A percentile compares a stretch with the other conserved stretches of the same genome.
Evolutionary conservation across 1,284 basidiomycete genomes (phyloP).

Genomic region (Fomes fomentarius): DNA sequence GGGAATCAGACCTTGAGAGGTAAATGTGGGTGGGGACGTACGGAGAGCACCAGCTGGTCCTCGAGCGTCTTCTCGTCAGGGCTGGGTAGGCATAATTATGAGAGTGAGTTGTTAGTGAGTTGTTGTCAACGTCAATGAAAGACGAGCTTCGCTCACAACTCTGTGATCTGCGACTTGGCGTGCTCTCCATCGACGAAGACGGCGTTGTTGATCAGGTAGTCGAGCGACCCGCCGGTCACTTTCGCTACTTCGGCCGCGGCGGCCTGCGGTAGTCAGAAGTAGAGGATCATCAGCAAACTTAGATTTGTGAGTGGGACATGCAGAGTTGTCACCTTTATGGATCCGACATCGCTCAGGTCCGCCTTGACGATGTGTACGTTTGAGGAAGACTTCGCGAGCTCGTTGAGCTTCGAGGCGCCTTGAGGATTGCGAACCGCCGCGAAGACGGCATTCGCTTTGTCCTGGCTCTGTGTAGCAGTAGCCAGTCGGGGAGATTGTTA

Average conservation of each 20-base stretch:
- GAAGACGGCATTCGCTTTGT: constrained; percentile 31
- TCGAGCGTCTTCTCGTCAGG: constrained; percentile 24
- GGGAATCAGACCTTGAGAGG: not conserved
- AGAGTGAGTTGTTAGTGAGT: too few species aligned
- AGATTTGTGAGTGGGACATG: not conserved
- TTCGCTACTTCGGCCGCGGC: constrained; percentile 27
- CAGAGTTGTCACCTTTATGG: constrained; percentile 27
- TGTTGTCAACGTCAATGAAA: not conserved
- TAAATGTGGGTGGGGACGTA: constrained; percentile 10
- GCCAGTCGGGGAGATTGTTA: too few species aligned
- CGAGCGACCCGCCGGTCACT: constrained; percentile 34
- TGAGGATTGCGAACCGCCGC: constrained; percentile 30
- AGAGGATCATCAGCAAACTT: too few species aligned
- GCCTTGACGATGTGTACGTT: constrained; percentile 33
- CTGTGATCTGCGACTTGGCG: constrained; percentile 5
- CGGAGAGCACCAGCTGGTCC: constrained; percentile 25
- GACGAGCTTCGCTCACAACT: constrained; percentile 15
- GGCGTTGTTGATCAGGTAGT: constrained; percentile 39
- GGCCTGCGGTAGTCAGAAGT: too few species aligned
- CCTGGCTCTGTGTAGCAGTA: constrained; percentile 5
- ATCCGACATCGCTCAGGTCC: constrained; percentile 16
- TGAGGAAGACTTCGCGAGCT: constrained; percentile 22
- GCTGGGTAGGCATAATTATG: too few species aligned
- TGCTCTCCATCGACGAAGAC: constrained; percentile 19
- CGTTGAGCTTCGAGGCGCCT: constrained; percentile 18